Evolutionary conservation across 257 asterid species (phyloP), one percentile per base, ranked within the genome.

Genomic region (Lithospermum erythrorhizon): DNA sequence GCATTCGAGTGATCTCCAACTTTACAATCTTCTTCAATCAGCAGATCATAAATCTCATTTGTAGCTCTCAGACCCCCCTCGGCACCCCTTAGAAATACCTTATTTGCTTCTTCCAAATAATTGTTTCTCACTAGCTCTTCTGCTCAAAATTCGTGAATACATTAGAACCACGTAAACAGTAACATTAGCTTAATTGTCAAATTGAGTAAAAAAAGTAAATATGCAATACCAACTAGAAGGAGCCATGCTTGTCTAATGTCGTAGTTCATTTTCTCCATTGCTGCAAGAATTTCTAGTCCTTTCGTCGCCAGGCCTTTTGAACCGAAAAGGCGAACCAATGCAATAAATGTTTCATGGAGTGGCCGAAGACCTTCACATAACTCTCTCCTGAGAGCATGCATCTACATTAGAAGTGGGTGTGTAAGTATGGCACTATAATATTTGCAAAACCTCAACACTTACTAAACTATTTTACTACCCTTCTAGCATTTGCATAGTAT

Each of bases 1-100:
- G 98, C 98, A 79, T 91, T 91, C 59, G 95, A 84, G 65, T 91
- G 98, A 81, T 91, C 98, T 22, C 95, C 98, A 52, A 30, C 93
- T 80, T 84, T 89, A 73, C 96, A 91, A 73, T 88, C 98, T 80
- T 86, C 90, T 74, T 79, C 83, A 71, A 91, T 91, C 47, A 91
- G 63, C 74, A 88, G 95, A 80, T 91, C 98, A 74, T 91, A 91
- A 55, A 91, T 81, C 82, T 84, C 80, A 76, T 91, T 94, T 17
- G 98, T 91, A 69, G 95, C 96, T 80, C 95, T 88, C 21, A 91
- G 85, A 61, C 95, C 96, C 59, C 96, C 95, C 71, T 82, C 85
- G 63, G 96, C 90, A 58, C 96, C 98, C 73, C 86, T 88, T 69
- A 91, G 72, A 73, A 91, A 88, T 70, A 91, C 98, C 72, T 75